phyloP scores from a whole-genome alignment of 148 eudicot species.

The Cornus controversa region DNA sequence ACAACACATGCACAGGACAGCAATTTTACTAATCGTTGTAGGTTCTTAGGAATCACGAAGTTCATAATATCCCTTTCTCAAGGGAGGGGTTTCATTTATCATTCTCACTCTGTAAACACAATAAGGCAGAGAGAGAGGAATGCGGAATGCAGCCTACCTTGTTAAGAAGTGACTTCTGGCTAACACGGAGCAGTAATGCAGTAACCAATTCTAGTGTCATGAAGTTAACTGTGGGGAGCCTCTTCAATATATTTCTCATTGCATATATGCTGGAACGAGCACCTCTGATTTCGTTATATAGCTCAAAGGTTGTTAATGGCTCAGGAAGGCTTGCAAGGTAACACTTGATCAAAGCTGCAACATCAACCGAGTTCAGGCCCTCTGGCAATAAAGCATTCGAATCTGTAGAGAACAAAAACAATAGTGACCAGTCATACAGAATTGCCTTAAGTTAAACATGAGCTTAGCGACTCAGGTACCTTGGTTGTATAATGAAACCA shows the following conservation, averaged over 20 bases:
- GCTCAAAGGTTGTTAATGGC: constrained; percentile 73
- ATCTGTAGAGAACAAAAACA: constrained; percentile 44
- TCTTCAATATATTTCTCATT: constrained; percentile 73
- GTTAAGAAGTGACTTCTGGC: constrained; percentile 92
- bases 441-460: background rate
- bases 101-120: background rate
- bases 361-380: constrained; percentile 61
- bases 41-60: background rate
- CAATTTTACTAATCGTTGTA: background rate
- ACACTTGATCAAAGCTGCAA: constrained; percentile 80
- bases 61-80: background rate
- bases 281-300: constrained; percentile 66
- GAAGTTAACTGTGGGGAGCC: constrained; percentile 86
- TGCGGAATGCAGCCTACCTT: constrained; percentile 46
- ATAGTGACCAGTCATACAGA: background rate
- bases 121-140: background rate
- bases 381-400: constrained; percentile 74
- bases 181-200: constrained; percentile 79
- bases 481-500: constrained; percentile 86
- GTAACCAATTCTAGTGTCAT: constrained; percentile 92
- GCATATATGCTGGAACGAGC: constrained; percentile 67
- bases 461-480: constrained; percentile 36
- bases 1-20: too few species aligned
- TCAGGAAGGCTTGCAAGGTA: constrained; percentile 94
- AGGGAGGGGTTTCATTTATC: background rate